Percentiles rank a stretch among this genome's conserved stretches.
Conservation (phyloP, 2,329 filamentous ascomycete genomes). For the Microsporum ferrugineum region DNA sequence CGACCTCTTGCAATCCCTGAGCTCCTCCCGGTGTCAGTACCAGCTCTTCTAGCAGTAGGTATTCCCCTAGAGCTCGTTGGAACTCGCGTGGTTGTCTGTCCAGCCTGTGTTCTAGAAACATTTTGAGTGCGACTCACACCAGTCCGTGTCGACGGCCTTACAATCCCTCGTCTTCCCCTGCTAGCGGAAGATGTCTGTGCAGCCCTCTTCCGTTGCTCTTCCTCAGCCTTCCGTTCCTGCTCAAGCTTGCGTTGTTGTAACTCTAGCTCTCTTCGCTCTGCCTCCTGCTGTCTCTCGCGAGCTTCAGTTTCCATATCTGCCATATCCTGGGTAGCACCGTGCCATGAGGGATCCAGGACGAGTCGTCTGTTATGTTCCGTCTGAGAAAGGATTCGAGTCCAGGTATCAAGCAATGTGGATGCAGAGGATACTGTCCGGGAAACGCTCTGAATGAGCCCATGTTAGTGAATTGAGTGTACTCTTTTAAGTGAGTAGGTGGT, state of each 20-base stretch:
- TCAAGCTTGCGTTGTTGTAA: conserved; percentile 68
- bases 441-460: conserved; percentile 51
- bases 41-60: conserved; percentile 24
- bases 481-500: neutral
- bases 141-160: conserved; percentile 14
- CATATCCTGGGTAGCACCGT: conserved; percentile 76
- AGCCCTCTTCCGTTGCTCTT: conserved; percentile 31
- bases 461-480: neutral
- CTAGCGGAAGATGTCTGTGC: conserved; percentile 20
- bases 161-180: conserved; percentile 25
- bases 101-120: conserved; percentile 16
- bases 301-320: conserved; percentile 77
- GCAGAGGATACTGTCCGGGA: conserved; percentile 75
- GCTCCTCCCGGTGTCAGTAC: conserved; percentile 31
- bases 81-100: conserved; percentile 14
- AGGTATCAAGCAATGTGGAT: conserved; percentile 81
- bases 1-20: conserved; percentile 27
- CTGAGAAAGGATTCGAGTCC: conserved; percentile 90
- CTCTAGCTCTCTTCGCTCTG: conserved; percentile 63
- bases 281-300: conserved; percentile 59
- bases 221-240: conserved; percentile 43
- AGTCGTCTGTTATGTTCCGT: conserved; percentile 95
- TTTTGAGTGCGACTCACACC: conserved; percentile 29
- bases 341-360: conserved; percentile 78
- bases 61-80: conserved; percentile 21